Percentiles rank a stretch among this genome's conserved stretches.
Conservation (phyloP, 148 eudicot species). For the Polygonum aviculare region DNA sequence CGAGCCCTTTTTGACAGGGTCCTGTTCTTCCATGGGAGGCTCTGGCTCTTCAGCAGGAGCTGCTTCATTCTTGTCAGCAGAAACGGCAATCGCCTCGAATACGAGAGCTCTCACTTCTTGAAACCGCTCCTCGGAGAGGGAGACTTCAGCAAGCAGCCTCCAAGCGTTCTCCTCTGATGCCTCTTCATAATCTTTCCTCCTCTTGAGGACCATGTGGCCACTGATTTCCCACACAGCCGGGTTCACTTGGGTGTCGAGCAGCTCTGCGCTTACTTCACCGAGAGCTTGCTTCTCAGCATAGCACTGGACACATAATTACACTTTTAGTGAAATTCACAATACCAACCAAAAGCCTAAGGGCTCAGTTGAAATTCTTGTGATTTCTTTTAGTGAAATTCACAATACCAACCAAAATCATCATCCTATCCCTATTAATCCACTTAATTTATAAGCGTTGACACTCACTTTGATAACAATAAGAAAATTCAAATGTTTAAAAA, state of each 20-base stretch:
- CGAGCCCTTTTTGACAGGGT: constrained; percentile 38
- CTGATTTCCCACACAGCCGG: constrained; percentile 99
- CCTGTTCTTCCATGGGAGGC: constrained; percentile 33
- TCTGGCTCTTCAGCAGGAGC: constrained; percentile 27
- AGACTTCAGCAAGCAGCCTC: constrained; percentile 88
- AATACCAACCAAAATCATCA: no score
- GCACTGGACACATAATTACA: constrained; percentile 37
- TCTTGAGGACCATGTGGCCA: constrained; percentile 90
- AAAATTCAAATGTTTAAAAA: background rate
- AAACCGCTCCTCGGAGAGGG: constrained; percentile 75
- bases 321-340: background rate
- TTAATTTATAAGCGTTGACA: no score
- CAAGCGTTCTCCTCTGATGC: constrained; percentile 91
- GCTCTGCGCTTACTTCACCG: constrained; percentile 68
- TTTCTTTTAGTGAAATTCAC: no score
- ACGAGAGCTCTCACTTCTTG: constrained; percentile 62
- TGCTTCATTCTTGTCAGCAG: constrained; percentile 17
- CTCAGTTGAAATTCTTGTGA: no score
- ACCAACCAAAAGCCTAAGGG: no score
- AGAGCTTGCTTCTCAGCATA: constrained; percentile 96
- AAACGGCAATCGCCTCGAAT: constrained; percentile 44
- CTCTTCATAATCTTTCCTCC: constrained; percentile 74
- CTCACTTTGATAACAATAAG: no score
- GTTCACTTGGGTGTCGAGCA: constrained; percentile 92
- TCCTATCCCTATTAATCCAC: no score